Percentiles rank a stretch among this genome's conserved stretches.
Conservation (phyloP, 768 basidiomycete species). For the Rhodotorula kratochvilovae region DNA sequence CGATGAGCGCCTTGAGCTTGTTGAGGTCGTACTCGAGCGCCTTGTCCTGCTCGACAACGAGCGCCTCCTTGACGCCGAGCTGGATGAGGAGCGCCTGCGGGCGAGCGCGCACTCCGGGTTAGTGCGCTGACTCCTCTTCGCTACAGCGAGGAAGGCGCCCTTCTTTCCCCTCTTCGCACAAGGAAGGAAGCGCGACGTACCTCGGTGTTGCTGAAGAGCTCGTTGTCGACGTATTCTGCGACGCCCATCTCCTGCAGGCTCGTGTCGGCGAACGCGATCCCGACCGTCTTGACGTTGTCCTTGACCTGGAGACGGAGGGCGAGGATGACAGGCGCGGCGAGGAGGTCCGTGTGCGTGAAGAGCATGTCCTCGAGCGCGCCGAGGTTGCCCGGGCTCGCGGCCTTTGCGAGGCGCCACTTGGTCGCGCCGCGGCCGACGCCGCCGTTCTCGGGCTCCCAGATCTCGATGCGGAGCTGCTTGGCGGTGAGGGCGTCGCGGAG, state of each 20-base stretch:
- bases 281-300: constrained; percentile 64
- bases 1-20: constrained; percentile 70
- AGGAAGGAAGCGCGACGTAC: constrained; percentile 55
- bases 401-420: constrained; percentile 75
- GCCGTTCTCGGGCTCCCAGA: constrained; percentile 67
- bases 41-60: constrained; percentile 56
- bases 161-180: too few relatives aligned
- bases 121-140: too few relatives aligned
- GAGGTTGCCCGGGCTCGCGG: constrained; percentile 74
- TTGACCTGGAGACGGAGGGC: constrained; percentile 69
- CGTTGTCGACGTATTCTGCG: constrained; percentile 87
- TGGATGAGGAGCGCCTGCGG: constrained; percentile 85
- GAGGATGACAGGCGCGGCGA: constrained; percentile 81
- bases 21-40: constrained; percentile 67
- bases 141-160: too few relatives aligned
- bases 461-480: constrained; percentile 86
- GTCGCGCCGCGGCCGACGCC: constrained; percentile 60
- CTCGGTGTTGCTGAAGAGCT: constrained; percentile 91
- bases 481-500: constrained; percentile 83
- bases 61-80: constrained; percentile 92
- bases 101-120: neutral
- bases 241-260: constrained; percentile 79
- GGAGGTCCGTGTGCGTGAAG: constrained; percentile 73
- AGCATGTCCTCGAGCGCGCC: constrained; percentile 71
- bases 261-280: constrained; percentile 87